Conservation (phyloP, 176 grass and related monocot species). For the Alloteropsis semialata region DNA sequence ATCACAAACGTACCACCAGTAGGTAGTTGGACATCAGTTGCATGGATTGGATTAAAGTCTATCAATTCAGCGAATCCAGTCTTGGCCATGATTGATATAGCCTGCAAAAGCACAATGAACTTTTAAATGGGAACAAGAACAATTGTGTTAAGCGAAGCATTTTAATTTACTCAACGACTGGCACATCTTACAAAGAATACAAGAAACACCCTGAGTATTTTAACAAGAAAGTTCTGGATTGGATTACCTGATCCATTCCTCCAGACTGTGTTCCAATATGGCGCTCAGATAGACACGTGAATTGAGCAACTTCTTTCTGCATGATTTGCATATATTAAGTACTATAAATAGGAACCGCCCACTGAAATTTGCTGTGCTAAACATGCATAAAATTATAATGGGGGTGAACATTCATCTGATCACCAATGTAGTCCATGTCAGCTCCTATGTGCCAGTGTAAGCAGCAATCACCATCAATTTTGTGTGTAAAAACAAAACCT, state of each 20-base stretch:
- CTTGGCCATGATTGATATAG: conserved; percentile 98
- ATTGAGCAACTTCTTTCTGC: conserved; percentile 99
- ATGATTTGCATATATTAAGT: conserved; percentile 29
- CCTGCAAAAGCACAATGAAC: conserved; percentile 46
- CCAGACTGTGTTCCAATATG: conserved; percentile 95
- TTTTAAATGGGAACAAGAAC: conserved; percentile 8
- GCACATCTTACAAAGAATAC: neutral
- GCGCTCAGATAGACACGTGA: conserved; percentile 84
- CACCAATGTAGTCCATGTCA: neutral
- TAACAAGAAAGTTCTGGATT: neutral
- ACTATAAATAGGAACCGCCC: neutral
- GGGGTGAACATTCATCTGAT: neutral
- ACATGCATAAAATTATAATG: neutral
- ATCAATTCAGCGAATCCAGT: conserved; percentile 92
- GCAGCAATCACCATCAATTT: neutral
- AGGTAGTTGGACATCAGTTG: conserved; percentile 86
- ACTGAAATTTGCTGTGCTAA: neutral
- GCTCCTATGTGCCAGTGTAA: neutral
- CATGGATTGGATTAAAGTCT: conserved; percentile 96
- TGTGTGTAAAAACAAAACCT: neutral
- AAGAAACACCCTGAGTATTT: neutral
- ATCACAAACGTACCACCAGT: conserved; percentile 90
- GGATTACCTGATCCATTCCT: conserved; percentile 92
- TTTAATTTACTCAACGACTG: neutral
- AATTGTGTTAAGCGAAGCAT: neutral